Evolutionary conservation across 306 rosid species (phyloP).

Genomic region (Sophora flavescens): DNA sequence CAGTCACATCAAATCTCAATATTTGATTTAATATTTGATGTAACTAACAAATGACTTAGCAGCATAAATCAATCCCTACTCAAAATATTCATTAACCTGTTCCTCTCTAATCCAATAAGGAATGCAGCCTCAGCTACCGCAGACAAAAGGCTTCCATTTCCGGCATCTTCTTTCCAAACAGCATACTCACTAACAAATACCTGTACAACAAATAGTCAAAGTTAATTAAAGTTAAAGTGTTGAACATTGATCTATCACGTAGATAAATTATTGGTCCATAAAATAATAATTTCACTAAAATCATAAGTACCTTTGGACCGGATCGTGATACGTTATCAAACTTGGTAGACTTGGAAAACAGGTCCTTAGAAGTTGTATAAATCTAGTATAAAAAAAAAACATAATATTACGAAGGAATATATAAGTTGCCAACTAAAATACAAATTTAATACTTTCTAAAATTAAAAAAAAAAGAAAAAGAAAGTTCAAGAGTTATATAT

Average conservation of each 20-base stretch:
- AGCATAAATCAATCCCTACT: too few species aligned
- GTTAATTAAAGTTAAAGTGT: background rate
- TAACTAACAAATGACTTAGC: too few species aligned
- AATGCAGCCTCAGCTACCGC: slow-evolving; percentile 85
- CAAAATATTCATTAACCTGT: slow-evolving; percentile 57
- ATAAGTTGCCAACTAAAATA: background rate
- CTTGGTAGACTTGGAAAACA: slow-evolving; percentile 56
- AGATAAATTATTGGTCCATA: background rate
- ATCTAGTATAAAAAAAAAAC: slow-evolving; percentile 47
- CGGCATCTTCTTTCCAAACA: slow-evolving; percentile 63
- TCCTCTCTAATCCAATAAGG: slow-evolving; percentile 80
- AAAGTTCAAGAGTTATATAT: background rate
- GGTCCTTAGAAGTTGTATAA: slow-evolving; percentile 62
- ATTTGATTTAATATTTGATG: too few species aligned
- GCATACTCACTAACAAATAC: slow-evolving; percentile 96
- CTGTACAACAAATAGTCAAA: slow-evolving; percentile 45
- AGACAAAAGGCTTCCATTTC: slow-evolving; percentile 68
- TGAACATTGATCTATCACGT: background rate
- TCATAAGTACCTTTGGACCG: slow-evolving; percentile 46
- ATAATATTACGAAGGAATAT: background rate
- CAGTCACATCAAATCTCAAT: too few species aligned
- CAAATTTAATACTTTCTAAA: background rate
- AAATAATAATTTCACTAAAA: background rate
- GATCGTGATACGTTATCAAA: slow-evolving; percentile 60
- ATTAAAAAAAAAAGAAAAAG: background rate